Conservation (phyloP, 2,329 filamentous ascomycete genomes). For the Tolypocladium cylindrosporum region DNA sequence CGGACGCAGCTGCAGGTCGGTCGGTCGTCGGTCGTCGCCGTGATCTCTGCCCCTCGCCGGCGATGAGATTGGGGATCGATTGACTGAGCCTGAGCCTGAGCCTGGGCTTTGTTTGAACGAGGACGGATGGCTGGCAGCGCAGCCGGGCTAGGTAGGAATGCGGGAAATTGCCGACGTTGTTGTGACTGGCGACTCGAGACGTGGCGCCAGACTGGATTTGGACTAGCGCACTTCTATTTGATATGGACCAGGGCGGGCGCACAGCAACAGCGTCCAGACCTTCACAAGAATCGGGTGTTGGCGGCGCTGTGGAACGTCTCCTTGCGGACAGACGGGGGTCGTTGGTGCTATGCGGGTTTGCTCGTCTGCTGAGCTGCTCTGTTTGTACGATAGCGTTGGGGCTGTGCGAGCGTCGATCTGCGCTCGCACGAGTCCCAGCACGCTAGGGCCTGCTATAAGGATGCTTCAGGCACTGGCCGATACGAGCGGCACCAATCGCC, state of each 20-base stretch:
- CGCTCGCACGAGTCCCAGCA: neutral
- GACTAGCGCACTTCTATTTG: conserved; percentile 3
- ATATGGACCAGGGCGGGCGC: neutral
- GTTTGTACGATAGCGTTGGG: neutral
- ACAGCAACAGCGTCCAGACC: neutral
- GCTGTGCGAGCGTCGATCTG: neutral
- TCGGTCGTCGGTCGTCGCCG: conserved; percentile 2
- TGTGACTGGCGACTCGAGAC: conserved; percentile 15
- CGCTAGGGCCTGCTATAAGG: neutral
- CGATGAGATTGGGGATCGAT: conserved; percentile 3
- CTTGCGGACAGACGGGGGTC: neutral
- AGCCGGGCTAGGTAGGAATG: conserved; percentile 13
- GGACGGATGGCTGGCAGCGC: conserved; percentile 5
- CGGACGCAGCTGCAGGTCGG: conserved; percentile 2
- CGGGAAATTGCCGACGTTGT: conserved; percentile 27
- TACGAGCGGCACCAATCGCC: neutral
- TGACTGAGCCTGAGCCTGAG: conserved; percentile 1
- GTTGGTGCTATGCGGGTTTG: neutral
- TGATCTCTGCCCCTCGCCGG: conserved; percentile 2
- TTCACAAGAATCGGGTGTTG: neutral
- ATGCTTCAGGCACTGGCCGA: neutral
- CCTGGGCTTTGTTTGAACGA: conserved; percentile 1
- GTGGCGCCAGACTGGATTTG: conserved; percentile 10
- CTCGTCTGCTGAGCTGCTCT: neutral
- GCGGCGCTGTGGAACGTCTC: neutral